Base-by-base conservation (phyloP, 2,329 filamentous ascomycete genomes). In the Sporothrix inflata region DNA sequence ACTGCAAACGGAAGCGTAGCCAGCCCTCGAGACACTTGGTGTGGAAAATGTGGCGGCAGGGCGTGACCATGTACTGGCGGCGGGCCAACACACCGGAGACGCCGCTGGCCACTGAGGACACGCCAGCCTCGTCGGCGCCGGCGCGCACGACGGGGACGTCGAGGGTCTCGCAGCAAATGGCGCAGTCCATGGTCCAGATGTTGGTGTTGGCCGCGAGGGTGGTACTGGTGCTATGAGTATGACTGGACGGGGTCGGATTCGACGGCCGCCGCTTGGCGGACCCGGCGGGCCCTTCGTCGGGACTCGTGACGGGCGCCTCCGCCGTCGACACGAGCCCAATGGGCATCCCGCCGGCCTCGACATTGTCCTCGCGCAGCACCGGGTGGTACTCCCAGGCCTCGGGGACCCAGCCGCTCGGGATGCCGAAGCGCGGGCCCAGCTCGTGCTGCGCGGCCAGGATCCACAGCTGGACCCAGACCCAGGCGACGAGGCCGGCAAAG, bases 41-140 rank as follows among this genome's bases (percentile, higher is more conserved):
- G 79, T 99, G 96, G 80, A 99, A 99, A 66, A 98, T 94, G 83
- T 99, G 96, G 71, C 94, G 86, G 81, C 96, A 99, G 65, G 96
- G 96, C 72, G 96, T 99, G 27, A 98, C 93, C 96, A 99, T 99
- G 82, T 98, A 98, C 76, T 88, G 86, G 67, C 94, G 88, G 74
- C 95, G 86, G 42, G 92, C 92, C 76, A 98, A 85, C 71, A 97
- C 88, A 40, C 90, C 90, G 0, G 89, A 84, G 72, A 90, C 86
- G 42, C 88, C 87, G 60, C 85, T 85, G 0, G 79, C 27, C 4
- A 67, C 47, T 9, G 65, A 53, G 1, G 45, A 67, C 16, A 34
- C 65, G 19, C 65, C 65, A 0, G 81, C 80, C 11, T 87, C 86
- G 57, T 86, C 85, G 53, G 85, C 85, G 11, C 86, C 87, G 0